These are phyloP conservation scores for Colletotrichum theobromicola DNA, from an alignment of 2,329 filamentous ascomycete genomes.

Conservation along the genomic window DNA sequence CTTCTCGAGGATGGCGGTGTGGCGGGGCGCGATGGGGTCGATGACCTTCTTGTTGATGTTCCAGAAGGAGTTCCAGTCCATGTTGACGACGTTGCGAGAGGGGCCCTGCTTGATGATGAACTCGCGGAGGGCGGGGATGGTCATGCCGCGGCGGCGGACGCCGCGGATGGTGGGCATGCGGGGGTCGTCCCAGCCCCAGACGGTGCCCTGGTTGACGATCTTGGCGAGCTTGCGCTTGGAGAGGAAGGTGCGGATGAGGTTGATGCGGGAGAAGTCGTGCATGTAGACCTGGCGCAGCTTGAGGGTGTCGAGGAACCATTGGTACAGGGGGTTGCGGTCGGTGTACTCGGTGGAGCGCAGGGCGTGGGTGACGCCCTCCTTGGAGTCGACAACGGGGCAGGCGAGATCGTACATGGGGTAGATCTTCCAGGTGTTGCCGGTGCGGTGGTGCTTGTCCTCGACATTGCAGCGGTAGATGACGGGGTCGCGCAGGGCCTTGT, in stretches of 20 bases:
- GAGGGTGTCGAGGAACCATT: constrained; percentile 81
- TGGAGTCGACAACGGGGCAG: constrained; percentile 79
- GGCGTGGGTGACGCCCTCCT: constrained; percentile 85
- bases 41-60: constrained; percentile 82
- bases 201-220: constrained; percentile 76
- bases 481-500: constrained; percentile 95
- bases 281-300: constrained; percentile 79
- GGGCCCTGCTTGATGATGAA: constrained; percentile 87
- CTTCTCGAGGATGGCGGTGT: constrained; percentile 75
- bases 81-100: constrained; percentile 81
- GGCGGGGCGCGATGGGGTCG: constrained; percentile 75
- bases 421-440: constrained; percentile 80
- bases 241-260: constrained; percentile 82
- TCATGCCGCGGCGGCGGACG: constrained; percentile 79
- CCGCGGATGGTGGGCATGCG: constrained; percentile 86
- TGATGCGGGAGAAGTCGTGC: constrained; percentile 86
- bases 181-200: constrained; percentile 87
- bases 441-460: constrained; percentile 73
- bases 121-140: constrained; percentile 77
- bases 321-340: constrained; percentile 84
- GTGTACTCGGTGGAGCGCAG: constrained; percentile 87
- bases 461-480: constrained; percentile 95
- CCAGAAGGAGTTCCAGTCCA: constrained; percentile 83
- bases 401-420: constrained; percentile 90
- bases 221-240: constrained; percentile 88